Evolutionary conservation across 2,329 filamentous ascomycete species (phyloP), one percentile per base, ranked within the genome.

Genomic region (Lasiodiplodia sp.): DNA sequence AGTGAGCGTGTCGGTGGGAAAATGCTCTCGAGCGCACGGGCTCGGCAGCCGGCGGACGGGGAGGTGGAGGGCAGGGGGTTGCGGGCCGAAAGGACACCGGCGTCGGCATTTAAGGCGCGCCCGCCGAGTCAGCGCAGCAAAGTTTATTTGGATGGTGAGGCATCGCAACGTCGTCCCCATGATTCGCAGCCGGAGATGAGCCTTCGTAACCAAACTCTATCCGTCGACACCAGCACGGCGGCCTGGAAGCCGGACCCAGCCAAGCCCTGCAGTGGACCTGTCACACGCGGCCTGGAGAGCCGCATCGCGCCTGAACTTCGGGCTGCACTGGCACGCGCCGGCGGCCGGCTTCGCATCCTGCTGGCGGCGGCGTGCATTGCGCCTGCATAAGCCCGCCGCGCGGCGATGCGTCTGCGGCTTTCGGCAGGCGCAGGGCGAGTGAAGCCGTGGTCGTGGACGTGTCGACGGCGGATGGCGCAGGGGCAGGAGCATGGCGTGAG

Each of bases 101-200:
- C 40, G 38, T 51, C 58, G 58, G 58, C 23, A 18, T 34, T 49
- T 23, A 38, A 58, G 37, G 37, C 56, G 56, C n/a, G 6, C 16
- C 7, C 21, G 56, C 40, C 58, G 58, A 62, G 58, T 62, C 58
- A 62, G 58, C 37, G 37, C 37, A 28, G 25, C 44, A 62, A 62
- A 62, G 58, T 62, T 62, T 64, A 64, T 64, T 64, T 52, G 51
- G 60, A 64, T 64, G 60, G 60, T 64, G 60, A 64, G 60, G 60
- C 47, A 64, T 37, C n/a, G 55, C 55, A 34, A 40, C 55, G 34
- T 58, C 53, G 52, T 57, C 31, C 53, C 34, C 56, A 58, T 58
- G 56, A 58, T 44, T 58, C 56, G 16, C 21, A 6, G 34, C 57
- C 58, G 58, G 58, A 63, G 58, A 63, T 63, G 58, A 63, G 58